phyloP scores from a whole-genome alignment of 2,329 filamentous ascomycete species.

The Alternaria rosae region DNA sequence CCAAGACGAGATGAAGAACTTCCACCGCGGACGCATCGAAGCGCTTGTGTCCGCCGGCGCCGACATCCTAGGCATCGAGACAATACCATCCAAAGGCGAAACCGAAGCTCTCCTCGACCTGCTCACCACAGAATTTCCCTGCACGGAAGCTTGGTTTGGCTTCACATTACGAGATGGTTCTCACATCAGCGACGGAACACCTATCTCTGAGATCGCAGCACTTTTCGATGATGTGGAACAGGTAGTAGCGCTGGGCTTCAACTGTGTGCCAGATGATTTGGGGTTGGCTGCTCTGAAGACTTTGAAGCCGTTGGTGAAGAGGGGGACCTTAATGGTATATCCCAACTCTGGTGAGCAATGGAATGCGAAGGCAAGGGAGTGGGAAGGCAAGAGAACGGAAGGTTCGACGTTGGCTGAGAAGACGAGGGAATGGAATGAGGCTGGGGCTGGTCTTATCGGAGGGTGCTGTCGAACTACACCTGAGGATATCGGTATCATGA shows the following conservation, averaged over 20 bases:
- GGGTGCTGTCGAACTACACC: constrained; percentile 58
- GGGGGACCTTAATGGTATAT: constrained; percentile 50
- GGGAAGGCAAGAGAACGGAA: constrained; percentile 39
- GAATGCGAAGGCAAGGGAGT: constrained; percentile 52
- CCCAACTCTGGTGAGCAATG: constrained; percentile 59
- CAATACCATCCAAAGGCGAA: constrained; percentile 53
- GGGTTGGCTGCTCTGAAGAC: constrained; percentile 44
- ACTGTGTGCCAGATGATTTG: constrained; percentile 52
- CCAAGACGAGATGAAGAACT: constrained; percentile 46
- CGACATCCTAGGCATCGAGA: constrained; percentile 56
- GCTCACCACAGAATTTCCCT: constrained; percentile 48
- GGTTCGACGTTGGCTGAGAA: constrained; percentile 35
- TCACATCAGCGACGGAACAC: constrained; percentile 54
- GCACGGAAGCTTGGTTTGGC: constrained; percentile 50
- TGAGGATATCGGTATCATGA: constrained; percentile 49
- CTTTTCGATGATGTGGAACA: constrained; percentile 39
- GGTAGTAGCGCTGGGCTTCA: constrained; percentile 55
- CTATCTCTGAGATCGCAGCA: constrained; percentile 41
- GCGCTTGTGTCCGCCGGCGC: constrained; percentile 53
- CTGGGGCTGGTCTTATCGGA: constrained; percentile 54
- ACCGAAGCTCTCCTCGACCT: constrained; percentile 51
- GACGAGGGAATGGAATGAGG: constrained; percentile 42
- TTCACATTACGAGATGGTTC: constrained; percentile 50
- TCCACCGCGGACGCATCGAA: constrained; percentile 54
- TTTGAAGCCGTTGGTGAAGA: constrained; percentile 39